These are phyloP conservation scores for Wickerhamomyces chaumierensis DNA, from an alignment of 805 yeast species.

Conservation along the genomic window DNA sequence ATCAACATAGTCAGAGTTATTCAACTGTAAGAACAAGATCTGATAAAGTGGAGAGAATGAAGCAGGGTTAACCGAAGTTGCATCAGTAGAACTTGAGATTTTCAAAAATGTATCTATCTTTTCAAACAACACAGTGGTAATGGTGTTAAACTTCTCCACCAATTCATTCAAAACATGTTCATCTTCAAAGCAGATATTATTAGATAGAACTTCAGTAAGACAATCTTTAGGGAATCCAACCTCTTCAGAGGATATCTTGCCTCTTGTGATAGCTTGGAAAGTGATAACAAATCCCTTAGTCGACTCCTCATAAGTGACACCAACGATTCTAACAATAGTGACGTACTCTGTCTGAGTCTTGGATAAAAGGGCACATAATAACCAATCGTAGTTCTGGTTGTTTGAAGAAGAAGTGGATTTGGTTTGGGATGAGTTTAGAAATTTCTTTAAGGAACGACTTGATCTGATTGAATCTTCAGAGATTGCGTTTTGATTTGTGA, in stretches of 20 bases:
- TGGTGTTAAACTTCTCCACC: conserved; percentile 7
- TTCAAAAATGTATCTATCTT: conserved; percentile 25
- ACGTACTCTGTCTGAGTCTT: conserved; percentile 21
- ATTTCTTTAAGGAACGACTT: conserved; percentile 10
- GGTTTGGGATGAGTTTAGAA: conserved; percentile 10
- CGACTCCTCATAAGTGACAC: conserved; percentile 28
- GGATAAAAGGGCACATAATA: conserved; percentile 15
- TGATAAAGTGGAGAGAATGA: conserved; percentile 50
- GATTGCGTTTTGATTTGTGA: too few relatives aligned
- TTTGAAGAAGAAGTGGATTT: not conserved
- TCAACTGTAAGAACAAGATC: conserved; percentile 44
- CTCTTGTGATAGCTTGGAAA: conserved; percentile 40
- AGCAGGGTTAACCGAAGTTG: conserved; percentile 21
- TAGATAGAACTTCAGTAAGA: conserved; percentile 9
- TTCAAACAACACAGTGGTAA: conserved; percentile 7
- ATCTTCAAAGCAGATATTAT: conserved; percentile 10
- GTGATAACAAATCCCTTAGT: conserved; percentile 32
- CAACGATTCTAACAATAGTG: conserved; percentile 32
- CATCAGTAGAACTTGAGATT: conserved; percentile 10
- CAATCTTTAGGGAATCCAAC: conserved; percentile 7
- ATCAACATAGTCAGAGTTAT: conserved; percentile 34
- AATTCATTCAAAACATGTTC: conserved; percentile 3
- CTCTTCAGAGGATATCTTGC: conserved; percentile 6
- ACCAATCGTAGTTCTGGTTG: conserved; percentile 16
- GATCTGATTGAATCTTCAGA: conserved; percentile 9